phyloP scores from a whole-genome alignment of 768 basidiomycete species.

The Kwoniella dejecticola region DNA sequence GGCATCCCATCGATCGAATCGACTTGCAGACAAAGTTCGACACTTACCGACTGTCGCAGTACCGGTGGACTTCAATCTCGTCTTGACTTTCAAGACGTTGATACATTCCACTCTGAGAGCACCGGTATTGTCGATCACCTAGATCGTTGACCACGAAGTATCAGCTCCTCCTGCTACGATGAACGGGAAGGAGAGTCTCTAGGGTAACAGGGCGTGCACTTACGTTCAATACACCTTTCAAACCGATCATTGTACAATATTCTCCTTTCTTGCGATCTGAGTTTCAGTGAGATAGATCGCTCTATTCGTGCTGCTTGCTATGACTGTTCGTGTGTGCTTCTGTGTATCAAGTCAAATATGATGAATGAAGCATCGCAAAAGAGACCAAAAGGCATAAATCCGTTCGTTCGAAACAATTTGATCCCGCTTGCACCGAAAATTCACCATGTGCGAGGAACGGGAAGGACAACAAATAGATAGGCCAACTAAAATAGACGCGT shows the following conservation, averaged over 20 bases:
- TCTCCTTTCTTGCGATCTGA: background rate
- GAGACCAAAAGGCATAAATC: background rate
- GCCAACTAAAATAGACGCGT: too few species aligned
- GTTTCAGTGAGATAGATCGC: background rate
- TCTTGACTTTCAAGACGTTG: slow-evolving; percentile 93
- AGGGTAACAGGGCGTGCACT: slow-evolving; percentile 35
- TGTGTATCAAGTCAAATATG: too few species aligned
- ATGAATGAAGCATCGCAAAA: too few species aligned
- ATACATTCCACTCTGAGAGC: slow-evolving; percentile 93
- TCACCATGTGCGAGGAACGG: background rate
- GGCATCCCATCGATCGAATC: too few species aligned
- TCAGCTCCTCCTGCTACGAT: background rate
- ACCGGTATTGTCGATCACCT: slow-evolving; percentile 98
- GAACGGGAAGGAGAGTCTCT: background rate
- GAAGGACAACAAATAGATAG: too few species aligned
- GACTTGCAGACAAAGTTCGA: too few species aligned
- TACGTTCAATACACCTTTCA: slow-evolving; percentile 88
- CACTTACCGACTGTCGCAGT: slow-evolving; percentile 66
- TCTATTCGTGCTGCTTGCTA: background rate
- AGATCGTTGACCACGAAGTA: background rate
- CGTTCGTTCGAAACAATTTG: slow-evolving; percentile 1
- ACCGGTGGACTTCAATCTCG: slow-evolving; percentile 69
- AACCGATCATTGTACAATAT: slow-evolving; percentile 76
- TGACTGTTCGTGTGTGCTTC: background rate
- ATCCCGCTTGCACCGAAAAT: background rate